A percentile compares a stretch with the other conserved stretches of the same genome.
Evolutionary conservation across 208 protist genomes (phyloP).

Genomic region (Leishmania mexicana): DNA sequence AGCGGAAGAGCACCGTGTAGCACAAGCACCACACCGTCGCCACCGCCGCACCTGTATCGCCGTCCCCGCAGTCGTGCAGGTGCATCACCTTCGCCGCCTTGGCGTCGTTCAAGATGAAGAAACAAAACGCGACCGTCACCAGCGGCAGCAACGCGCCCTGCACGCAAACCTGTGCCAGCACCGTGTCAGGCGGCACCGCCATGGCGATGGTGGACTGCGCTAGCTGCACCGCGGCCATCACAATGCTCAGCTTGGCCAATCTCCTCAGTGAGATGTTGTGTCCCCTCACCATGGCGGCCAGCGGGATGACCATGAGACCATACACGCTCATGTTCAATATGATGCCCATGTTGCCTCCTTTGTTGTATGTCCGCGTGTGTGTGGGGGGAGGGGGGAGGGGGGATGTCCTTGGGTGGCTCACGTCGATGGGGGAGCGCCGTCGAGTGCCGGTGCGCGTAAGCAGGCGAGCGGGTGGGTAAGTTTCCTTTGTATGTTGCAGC

Average conservation of each 20-base stretch:
- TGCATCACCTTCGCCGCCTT: slow-evolving; percentile 58
- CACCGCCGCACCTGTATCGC: slow-evolving; percentile 41
- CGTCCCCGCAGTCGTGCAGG: slow-evolving; percentile 38
- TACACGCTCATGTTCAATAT: slow-evolving; percentile 73
- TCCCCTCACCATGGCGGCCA: slow-evolving; percentile 60
- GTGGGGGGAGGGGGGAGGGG: background rate
- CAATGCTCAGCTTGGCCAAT: slow-evolving; percentile 35
- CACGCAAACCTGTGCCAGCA: slow-evolving; percentile 23
- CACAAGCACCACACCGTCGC: slow-evolving; percentile 58
- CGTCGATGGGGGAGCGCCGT: background rate
- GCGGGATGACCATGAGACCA: slow-evolving; percentile 72
- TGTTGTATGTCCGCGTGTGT: slow-evolving; percentile 12
- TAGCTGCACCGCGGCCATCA: slow-evolving; percentile 57
- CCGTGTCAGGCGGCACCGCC: slow-evolving; percentile 25
- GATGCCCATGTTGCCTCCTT: slow-evolving; percentile 49
- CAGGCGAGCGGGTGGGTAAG: background rate
- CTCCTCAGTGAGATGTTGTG: slow-evolving; percentile 56
- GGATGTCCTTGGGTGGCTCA: background rate
- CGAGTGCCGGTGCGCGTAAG: background rate
- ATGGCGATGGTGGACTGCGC: slow-evolving; percentile 53
- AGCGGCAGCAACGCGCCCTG: slow-evolving; percentile 50
- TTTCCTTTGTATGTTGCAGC: background rate
- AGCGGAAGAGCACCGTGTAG: slow-evolving; percentile 68
- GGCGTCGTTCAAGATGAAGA: slow-evolving; percentile 56
- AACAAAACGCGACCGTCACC: slow-evolving; percentile 49